These are phyloP conservation scores for Russula sp. DNA, from an alignment of 768 basidiomycete genomes.

Conservation along the genomic window DNA sequence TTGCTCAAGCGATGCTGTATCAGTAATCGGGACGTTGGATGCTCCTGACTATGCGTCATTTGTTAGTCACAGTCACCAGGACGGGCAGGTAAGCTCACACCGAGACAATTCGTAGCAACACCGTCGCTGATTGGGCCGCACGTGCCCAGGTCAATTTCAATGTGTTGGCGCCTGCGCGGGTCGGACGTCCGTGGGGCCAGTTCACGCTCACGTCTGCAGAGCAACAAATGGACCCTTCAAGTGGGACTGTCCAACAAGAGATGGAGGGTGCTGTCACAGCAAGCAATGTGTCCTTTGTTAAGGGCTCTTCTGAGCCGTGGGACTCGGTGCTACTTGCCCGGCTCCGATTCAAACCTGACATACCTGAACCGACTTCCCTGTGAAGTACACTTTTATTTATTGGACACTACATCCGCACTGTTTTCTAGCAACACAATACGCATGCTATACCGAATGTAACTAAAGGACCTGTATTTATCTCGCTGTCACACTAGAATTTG, in stretches of 20 bases:
- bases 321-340: slow-evolving; percentile 59
- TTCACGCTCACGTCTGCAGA: slow-evolving; percentile 50
- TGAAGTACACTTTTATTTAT: slow-evolving; percentile 19
- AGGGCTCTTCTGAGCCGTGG: slow-evolving; percentile 34
- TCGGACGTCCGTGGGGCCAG: slow-evolving; percentile 65
- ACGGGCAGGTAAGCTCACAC: slow-evolving; percentile 41
- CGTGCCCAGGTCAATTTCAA: slow-evolving; percentile 58
- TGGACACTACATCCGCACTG: not conserved
- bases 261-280: slow-evolving; percentile 29
- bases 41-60: slow-evolving; percentile 69
- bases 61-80: slow-evolving; percentile 64
- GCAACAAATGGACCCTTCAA: slow-evolving; percentile 33
- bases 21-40: slow-evolving; percentile 65
- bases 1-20: slow-evolving; percentile 1
- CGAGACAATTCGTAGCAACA: not conserved
- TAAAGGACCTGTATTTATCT: not conserved
- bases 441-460: not conserved
- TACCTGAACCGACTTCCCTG: slow-evolving; percentile 48
- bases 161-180: slow-evolving; percentile 46
- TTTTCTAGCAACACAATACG: not conserved
- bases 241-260: slow-evolving; percentile 41
- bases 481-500: not conserved
- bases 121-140: slow-evolving; percentile 12
- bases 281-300: slow-evolving; percentile 48
- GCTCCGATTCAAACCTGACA: slow-evolving; percentile 61